Conservation (phyloP, 345 rosid species). For the Excoecaria cochinchinensis region DNA sequence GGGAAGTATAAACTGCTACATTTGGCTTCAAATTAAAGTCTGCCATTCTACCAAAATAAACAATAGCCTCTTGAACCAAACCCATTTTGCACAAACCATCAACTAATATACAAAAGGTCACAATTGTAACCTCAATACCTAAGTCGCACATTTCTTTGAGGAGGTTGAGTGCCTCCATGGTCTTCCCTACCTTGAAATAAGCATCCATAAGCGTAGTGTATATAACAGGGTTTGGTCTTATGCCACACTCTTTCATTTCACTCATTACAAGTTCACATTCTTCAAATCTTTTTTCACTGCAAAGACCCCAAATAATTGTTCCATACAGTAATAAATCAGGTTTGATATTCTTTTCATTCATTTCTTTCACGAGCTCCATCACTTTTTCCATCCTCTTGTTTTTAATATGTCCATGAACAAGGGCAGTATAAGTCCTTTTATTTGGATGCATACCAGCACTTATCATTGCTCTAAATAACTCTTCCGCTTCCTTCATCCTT, state of each 20-base stretch:
- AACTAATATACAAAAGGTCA: conserved; percentile 63
- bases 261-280: conserved; percentile 42
- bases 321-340: conserved; percentile 60
- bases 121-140: conserved; percentile 53
- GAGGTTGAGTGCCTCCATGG: conserved; percentile 44
- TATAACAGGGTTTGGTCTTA: conserved; percentile 45
- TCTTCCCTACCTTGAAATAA: conserved; percentile 55
- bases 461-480: conserved; percentile 44
- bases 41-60: conserved; percentile 45
- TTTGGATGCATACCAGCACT: conserved; percentile 50
- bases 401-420: conserved; percentile 61
- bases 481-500: conserved; percentile 54
- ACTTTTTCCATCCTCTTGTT: conserved; percentile 50
- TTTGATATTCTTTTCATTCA: conserved; percentile 46
- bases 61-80: conserved; percentile 51
- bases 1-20: conserved; percentile 56
- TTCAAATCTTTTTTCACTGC: conserved; percentile 48
- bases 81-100: conserved; percentile 73
- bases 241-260: conserved; percentile 53
- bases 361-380: conserved; percentile 44
- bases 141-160: conserved; percentile 46
- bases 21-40: conserved; percentile 56
- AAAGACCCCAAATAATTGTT: conserved; percentile 62
- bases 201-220: conserved; percentile 64
- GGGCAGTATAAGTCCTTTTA: conserved; percentile 49